Conservation (phyloP, 257 asterid species). For the Ballota nigra region DNA sequence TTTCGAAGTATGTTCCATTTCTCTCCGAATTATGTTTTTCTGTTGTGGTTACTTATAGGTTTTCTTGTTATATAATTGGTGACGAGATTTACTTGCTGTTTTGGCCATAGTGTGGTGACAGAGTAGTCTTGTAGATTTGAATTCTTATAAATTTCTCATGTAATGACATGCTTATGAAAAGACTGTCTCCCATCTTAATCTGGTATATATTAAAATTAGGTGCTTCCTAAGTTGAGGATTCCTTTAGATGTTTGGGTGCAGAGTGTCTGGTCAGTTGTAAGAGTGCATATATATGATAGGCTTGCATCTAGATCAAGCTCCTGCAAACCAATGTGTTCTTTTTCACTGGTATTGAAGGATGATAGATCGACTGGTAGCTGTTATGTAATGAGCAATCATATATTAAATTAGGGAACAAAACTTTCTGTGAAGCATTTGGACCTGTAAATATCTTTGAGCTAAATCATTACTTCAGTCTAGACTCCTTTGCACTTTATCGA, state of each 20-base stretch:
- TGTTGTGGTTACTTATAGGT: constrained; percentile 3
- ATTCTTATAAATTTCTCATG: background rate
- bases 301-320: background rate
- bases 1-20: constrained; percentile 81
- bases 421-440: background rate
- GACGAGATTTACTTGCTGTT: constrained; percentile 4
- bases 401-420: background rate
- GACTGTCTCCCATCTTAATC: background rate
- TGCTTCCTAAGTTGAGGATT: constrained; percentile 10
- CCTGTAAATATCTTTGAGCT: constrained; percentile 15
- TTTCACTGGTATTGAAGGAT: background rate
- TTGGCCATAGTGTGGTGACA: background rate
- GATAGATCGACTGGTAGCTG: background rate
- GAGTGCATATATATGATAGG: background rate
- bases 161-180: constrained; percentile 6
- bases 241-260: background rate
- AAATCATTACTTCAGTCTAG: background rate
- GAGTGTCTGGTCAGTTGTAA: background rate
- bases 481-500: background rate
- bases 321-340: background rate
- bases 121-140: background rate
- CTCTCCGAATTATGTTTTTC: constrained; percentile 29
- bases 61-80: background rate
- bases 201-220: constrained; percentile 8
- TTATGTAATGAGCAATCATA: background rate